A percentile compares a stretch with the other conserved stretches of the same genome.
Evolutionary conservation across 495 filamentous ascomycete species (phyloP).

Genomic region (Antarctomyces pellizariae): DNA sequence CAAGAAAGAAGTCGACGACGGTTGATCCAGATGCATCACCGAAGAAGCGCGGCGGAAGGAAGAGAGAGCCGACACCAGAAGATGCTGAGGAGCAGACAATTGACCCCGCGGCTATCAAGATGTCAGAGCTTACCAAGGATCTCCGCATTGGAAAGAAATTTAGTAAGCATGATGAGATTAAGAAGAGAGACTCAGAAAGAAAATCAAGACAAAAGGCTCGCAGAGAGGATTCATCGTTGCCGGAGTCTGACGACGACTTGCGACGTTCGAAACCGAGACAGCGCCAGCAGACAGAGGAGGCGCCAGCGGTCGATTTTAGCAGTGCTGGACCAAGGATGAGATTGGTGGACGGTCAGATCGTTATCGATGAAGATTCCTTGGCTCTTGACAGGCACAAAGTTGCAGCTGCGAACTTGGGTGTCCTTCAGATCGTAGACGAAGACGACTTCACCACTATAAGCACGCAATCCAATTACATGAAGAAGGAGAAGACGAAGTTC

Average conservation of each 20-base stretch:
- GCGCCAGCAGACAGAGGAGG: conserved; percentile 5
- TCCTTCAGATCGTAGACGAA: conserved; percentile 49
- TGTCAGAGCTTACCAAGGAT: conserved; percentile 65
- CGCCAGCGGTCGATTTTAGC: conserved; percentile 4
- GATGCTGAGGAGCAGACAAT: conserved; percentile 52
- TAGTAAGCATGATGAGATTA: conserved; percentile 34
- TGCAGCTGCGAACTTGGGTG: conserved; percentile 28
- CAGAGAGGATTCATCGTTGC: conserved; percentile 2
- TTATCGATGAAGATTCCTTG: conserved; percentile 55
- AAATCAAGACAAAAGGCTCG: conserved; percentile 13
- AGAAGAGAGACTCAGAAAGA: conserved; percentile 20
- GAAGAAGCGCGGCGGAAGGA: too few species aligned
- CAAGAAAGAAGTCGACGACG: too few species aligned
- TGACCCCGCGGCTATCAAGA: conserved; percentile 42
- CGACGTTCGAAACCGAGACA: conserved; percentile 7
- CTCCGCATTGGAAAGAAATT: conserved; percentile 59
- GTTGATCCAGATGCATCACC: too few species aligned
- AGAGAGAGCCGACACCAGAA: conserved; percentile 44
- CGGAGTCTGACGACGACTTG: conserved; percentile 7
- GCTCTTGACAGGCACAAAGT: conserved; percentile 55
- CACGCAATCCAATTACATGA: conserved; percentile 50
- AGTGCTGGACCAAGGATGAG: conserved; percentile 27
- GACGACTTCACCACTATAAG: conserved; percentile 59
- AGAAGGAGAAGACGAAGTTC: conserved; percentile 39
- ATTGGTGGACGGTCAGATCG: conserved; percentile 66